phyloP scores from a whole-genome alignment of 345 rosid genomes.

The Rhodomyrtus tomentosa region DNA sequence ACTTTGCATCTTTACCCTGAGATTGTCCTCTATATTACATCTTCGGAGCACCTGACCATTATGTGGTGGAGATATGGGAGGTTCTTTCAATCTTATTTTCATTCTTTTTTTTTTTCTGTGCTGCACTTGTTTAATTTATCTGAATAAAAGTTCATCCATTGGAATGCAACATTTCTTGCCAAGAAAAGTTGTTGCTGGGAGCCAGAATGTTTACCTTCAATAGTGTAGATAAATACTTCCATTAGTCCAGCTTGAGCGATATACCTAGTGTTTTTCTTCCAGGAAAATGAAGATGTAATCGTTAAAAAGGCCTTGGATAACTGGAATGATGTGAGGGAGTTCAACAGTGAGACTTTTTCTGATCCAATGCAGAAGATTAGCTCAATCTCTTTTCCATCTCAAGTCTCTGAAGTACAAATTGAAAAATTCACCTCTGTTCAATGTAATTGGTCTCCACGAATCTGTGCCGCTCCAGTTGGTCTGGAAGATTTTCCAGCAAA shows the following conservation, averaged over 20 bases:
- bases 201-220: not conserved
- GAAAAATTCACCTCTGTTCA: not conserved
- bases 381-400: not conserved
- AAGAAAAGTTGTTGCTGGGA: not conserved
- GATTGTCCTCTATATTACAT: not conserved
- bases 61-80: not conserved
- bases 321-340: not conserved
- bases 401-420: not conserved
- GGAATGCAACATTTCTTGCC: too few relatives aligned
- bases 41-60: not conserved
- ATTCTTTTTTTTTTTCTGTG: too few relatives aligned
- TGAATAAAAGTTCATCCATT: too few relatives aligned
- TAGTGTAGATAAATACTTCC: not conserved
- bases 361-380: not conserved
- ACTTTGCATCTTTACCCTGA: not conserved
- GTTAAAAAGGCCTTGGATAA: not conserved
- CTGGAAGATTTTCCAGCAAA: rapidly evolving
- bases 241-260: not conserved
- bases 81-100: not conserved
- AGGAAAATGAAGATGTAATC: not conserved
- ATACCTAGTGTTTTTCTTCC: not conserved
- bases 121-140: too few relatives aligned
- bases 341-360: not conserved
- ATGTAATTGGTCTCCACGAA: not conserved
- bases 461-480: not conserved